Evolutionary conservation across 2,329 filamentous ascomycete genomes (phyloP), one percentile per base, ranked within the genome.

Genomic region (Lachnellula arida): DNA sequence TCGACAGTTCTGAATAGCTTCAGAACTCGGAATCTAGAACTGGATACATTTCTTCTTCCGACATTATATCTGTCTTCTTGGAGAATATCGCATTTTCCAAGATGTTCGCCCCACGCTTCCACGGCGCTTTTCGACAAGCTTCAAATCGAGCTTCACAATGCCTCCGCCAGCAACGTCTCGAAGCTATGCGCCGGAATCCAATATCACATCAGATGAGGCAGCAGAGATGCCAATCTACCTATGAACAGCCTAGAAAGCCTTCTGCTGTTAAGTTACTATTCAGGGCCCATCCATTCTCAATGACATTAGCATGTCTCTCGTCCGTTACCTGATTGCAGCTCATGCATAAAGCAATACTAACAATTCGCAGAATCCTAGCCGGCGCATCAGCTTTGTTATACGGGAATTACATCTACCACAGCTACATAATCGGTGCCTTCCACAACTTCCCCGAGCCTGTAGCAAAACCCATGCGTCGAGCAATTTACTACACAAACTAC

Each of bases 401-500:
- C 46, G 52, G 57, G 12, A 69, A 70, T 55, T 67, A 66, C 51
- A 57, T 63, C 50, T 71, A 71, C 49, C 51, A 68, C 8, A 64
- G 51, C 50, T 71, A 71, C 48, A 67, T 71, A 28, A 62, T 70
- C 28, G 66, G 67, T 15, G 65, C 76, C 12, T 80, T 79, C 65
- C 76, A 80, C 69, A 78, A 79, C 53, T 84, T 77, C 68, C 89
- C 89, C 2, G 82, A 88, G 43, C 78, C 84, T 1, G 84, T 93
- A 35, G 88, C 88, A 9, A 86, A 88, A 65, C 85, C 89, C 58
- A 78, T 99, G 47, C 89, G 94, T 34, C 83, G 86, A 63, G 94
- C 91, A 0, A 76, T 97, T 25, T 97, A 93, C 75, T 96, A 90
- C 73, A 89, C 86, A 62, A 92, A 94, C 67, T 82, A 87, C 61